Percentiles rank a stretch among this genome's conserved stretches.
phyloP scores from a whole-genome alignment of 1,139 yeast genomes.

The Pichia sp. region DNA sequence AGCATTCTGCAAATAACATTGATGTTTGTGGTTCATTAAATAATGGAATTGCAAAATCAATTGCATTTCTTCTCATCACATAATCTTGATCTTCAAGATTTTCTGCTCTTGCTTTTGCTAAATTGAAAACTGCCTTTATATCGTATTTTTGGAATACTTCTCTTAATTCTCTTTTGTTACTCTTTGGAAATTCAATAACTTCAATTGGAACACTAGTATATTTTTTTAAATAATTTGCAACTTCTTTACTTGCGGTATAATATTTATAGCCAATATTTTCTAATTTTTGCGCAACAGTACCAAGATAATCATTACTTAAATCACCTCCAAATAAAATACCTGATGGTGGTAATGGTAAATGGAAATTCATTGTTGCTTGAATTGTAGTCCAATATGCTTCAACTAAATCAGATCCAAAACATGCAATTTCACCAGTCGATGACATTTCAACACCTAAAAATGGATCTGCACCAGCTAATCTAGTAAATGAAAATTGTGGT shows the following conservation, averaged over 20 bases:
- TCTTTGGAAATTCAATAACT: slow-evolving; percentile 82
- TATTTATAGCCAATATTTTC: slow-evolving; percentile 75
- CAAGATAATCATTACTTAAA: slow-evolving; percentile 61
- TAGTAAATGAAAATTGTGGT: slow-evolving; percentile 96
- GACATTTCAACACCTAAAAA: slow-evolving; percentile 99
- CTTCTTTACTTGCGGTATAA: slow-evolving; percentile 69
- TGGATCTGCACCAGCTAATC: slow-evolving; percentile 98
- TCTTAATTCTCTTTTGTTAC: slow-evolving; percentile 87
- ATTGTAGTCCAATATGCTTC: slow-evolving; percentile 98
- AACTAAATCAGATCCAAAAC: slow-evolving; percentile 76
- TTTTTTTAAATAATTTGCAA: slow-evolving; percentile 55
- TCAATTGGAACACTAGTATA: slow-evolving; percentile 38
- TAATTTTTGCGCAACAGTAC: slow-evolving; percentile 63
- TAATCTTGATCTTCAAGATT: slow-evolving; percentile 81
- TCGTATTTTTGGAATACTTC: slow-evolving; percentile 86
- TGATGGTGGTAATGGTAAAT: slow-evolving; percentile 82
- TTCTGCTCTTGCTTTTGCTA: slow-evolving; percentile 88
- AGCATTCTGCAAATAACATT: slow-evolving; percentile 75
- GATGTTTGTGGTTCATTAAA: slow-evolving; percentile 97
- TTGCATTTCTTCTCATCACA: slow-evolving; percentile 97
- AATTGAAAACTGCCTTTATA: slow-evolving; percentile 82
- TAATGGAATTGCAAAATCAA: slow-evolving; percentile 93
- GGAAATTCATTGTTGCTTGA: slow-evolving; percentile 95
- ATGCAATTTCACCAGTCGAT: slow-evolving; percentile 97
- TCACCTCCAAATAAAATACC: slow-evolving; percentile 96